These are phyloP conservation scores for Leishmania mexicana DNA, from an alignment of 208 protist species.

Conservation along the genomic window DNA sequence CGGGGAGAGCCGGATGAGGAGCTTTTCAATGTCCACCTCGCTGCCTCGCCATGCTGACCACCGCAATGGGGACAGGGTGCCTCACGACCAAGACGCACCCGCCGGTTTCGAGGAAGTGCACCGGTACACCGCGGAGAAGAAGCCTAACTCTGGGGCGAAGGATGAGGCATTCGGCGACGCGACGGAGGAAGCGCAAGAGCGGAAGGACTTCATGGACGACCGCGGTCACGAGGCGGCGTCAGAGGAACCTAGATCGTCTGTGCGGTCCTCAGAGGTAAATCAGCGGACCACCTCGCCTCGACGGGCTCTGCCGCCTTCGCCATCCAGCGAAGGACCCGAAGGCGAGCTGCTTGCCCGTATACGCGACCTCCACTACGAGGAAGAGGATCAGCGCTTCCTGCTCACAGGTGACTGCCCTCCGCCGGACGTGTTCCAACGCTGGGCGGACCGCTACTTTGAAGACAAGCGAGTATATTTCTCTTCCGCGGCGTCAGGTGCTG, in stretches of 20 bases:
- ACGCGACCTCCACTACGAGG: constrained; percentile 12
- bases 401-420: constrained; percentile 31
- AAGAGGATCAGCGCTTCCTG: constrained; percentile 32
- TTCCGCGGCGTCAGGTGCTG: neutral
- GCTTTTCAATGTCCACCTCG: neutral
- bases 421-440: constrained; percentile 29
- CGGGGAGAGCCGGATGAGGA: neutral
- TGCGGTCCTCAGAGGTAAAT: neutral
- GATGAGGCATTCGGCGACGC: neutral
- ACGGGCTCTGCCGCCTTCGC: neutral
- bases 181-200: neutral
- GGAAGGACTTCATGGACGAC: neutral
- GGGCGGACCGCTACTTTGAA: constrained; percentile 23
- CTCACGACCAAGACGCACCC: neutral
- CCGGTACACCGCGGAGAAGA: neutral
- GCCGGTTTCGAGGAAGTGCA: neutral
- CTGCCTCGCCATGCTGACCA: neutral
- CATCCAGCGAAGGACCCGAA: neutral
- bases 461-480: neutral
- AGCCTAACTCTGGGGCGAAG: neutral
- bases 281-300: neutral
- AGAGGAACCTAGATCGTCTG: neutral
- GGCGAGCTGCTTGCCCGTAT: neutral
- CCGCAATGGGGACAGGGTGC: neutral
- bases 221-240: neutral